Evolutionary conservation across 2,329 filamentous ascomycete species (phyloP), one percentile per base, ranked within the genome.

Genomic region (Lizonia empirigonia): DNA sequence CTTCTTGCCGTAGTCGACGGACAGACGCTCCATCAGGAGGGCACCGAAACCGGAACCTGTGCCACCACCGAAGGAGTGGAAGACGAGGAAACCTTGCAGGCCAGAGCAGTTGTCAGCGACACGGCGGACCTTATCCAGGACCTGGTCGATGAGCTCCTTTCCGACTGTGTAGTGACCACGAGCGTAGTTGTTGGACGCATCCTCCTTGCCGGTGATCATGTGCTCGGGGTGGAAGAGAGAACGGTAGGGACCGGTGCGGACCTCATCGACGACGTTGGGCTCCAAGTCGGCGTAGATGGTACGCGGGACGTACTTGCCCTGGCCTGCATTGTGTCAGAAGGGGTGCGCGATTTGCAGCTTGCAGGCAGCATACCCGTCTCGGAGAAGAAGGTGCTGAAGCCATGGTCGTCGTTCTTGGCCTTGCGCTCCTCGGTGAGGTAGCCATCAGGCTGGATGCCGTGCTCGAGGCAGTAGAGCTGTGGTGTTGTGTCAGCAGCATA

Each of bases 181-280:
- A 70, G 94, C 94, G 75, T 97, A 97, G 88, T 99, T 99, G 89
- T 99, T 99, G 68, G 93, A 97, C 66, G 94, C 94, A 87, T 97
- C 94, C 85, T 97, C 94, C 88, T 97, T 97, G 80, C 94, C 94
- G 63, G 91, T 96, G 80, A 99, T 97, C 93, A 99, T 96, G 82
- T 95, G 89, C 82, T 97, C 94, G 54, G 94, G 94, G 83, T 97
- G 94, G 87, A 97, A 97, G 63, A 99, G 88, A 75, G 85, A 89
- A 73, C 93, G 90, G 86, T 97, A 99, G 76, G 91, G 79, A 74
- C 94, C 94, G 70, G 92, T 97, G 82, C 94, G 92, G 80, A 97
- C 94, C 83, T 97, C 94, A 74, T 99, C 94, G 82, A 99, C 88
- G 73, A 97, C 94, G 74, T 97, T 97, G 82, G 94, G 94, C 84